Evolutionary conservation across 2,329 filamentous ascomycete species (phyloP).

Genomic region (Trematosphaeria pertusa): DNA sequence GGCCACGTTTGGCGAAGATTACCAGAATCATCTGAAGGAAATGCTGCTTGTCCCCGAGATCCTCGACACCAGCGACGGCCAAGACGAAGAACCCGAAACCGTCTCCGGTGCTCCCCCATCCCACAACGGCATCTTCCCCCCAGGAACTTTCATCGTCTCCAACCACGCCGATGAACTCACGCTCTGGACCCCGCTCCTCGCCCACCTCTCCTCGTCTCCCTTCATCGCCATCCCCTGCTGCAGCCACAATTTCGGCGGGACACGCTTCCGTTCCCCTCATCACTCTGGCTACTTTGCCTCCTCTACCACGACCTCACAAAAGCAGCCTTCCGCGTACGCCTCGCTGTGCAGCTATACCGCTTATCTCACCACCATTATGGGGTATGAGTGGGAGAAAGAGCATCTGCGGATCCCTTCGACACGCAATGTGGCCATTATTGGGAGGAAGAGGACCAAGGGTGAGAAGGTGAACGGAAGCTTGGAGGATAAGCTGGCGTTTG

Average conservation of each 20-base stretch:
- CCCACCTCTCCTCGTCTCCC: slow-evolving; percentile 74
- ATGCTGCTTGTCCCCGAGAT: slow-evolving; percentile 66
- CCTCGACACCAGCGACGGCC: slow-evolving; percentile 25
- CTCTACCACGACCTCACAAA: slow-evolving; percentile 26
- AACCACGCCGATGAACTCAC: slow-evolving; percentile 98
- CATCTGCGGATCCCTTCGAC: slow-evolving; percentile 92
- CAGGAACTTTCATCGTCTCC: slow-evolving; percentile 87
- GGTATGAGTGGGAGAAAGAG: slow-evolving; percentile 80
- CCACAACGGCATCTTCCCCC: slow-evolving; percentile 71
- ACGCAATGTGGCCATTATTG: slow-evolving; percentile 81
- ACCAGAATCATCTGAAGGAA: slow-evolving; percentile 62
- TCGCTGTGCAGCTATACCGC: slow-evolving; percentile 82
- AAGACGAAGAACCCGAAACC: slow-evolving; percentile 1
- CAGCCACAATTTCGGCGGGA: slow-evolving; percentile 83
- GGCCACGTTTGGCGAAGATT: slow-evolving; percentile 68
- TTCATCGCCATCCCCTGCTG: slow-evolving; percentile 97
- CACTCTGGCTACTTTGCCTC: slow-evolving; percentile 19
- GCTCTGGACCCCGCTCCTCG: slow-evolving; percentile 91
- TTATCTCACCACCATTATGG: slow-evolving; percentile 72
- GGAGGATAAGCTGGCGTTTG: slow-evolving; percentile 65
- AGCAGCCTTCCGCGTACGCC: slow-evolving; percentile 75
- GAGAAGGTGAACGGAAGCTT: slow-evolving; percentile 63
- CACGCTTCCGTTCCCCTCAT: slow-evolving; percentile 69
- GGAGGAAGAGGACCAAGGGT: slow-evolving; percentile 54
- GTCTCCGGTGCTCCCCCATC: slow-evolving; percentile 19